Percentiles rank a stretch among this genome's conserved stretches.
phyloP scores from a whole-genome alignment of 129 eudicot genomes.

The Flaveria sonorensis region DNA sequence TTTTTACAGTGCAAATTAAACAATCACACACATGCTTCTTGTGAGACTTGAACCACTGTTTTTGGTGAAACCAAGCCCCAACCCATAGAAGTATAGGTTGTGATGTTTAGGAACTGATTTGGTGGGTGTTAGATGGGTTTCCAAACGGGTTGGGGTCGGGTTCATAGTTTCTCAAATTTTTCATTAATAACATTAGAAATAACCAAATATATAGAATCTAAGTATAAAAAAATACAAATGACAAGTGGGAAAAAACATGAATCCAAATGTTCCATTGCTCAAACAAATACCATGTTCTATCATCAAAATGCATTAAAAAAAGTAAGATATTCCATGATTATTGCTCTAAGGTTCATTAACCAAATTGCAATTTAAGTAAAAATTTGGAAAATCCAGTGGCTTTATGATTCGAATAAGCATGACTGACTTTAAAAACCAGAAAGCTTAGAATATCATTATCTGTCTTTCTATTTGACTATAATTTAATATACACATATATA shows the following conservation, averaged over 20 bases:
- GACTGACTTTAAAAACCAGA: not conserved
- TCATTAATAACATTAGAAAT: not conserved
- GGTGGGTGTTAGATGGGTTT: constrained; percentile 7
- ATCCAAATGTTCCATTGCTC: constrained; percentile 3
- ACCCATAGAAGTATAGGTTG: not conserved
- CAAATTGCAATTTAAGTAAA: not conserved
- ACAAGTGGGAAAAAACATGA: constrained; percentile 1
- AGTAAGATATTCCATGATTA: not conserved
- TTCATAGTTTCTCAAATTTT: constrained; percentile 5
- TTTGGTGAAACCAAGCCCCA: not conserved
- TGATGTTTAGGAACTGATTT: constrained; percentile 16
- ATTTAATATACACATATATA: not conserved
- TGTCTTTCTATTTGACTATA: not conserved
- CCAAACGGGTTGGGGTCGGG: not conserved
- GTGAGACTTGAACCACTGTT: not conserved
- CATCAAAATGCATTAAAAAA: not conserved
- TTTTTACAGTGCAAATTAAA: not conserved
- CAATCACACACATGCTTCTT: not conserved
- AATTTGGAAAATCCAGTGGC: not conserved
- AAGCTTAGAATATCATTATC: not conserved
- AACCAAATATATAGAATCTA: not conserved
- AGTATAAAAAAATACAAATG: not conserved
- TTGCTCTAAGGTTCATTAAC: not conserved
- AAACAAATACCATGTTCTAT: not conserved
- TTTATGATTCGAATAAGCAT: not conserved